A percentile compares a stretch with the other conserved stretches of the same genome.
phyloP scores from a whole-genome alignment of 2,329 filamentous ascomycete species.

The Aspergillus thermomutatus region DNA sequence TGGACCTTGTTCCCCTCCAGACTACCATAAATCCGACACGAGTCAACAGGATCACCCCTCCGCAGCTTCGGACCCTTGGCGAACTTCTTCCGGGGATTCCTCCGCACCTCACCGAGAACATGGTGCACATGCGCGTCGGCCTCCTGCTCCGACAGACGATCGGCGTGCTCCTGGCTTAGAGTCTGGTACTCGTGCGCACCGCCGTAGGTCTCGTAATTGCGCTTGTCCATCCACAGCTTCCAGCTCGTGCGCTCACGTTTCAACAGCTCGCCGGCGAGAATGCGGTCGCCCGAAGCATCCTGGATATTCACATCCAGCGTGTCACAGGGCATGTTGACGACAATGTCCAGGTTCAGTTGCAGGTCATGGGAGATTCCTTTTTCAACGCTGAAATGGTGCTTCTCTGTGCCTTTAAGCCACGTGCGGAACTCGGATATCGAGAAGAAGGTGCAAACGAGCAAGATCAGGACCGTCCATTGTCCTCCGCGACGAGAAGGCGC shows the following conservation, averaged over 20 bases:
- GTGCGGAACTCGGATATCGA: slow-evolving; percentile 71
- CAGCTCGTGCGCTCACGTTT: slow-evolving; percentile 75
- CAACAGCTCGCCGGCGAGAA: slow-evolving; percentile 73
- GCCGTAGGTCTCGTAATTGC: slow-evolving; percentile 56
- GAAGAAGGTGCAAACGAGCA: slow-evolving; percentile 70
- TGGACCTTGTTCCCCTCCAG: slow-evolving; percentile 95
- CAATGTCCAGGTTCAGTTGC: slow-evolving; percentile 94
- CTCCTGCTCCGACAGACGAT: slow-evolving; percentile 46
- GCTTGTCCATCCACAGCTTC: slow-evolving; percentile 72
- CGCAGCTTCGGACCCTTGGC: slow-evolving; percentile 69
- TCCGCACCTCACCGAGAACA: slow-evolving; percentile 71
- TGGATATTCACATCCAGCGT: slow-evolving; percentile 96
- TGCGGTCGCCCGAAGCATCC: slow-evolving; percentile 88
- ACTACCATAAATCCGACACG: slow-evolving; percentile 85
- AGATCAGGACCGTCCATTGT: slow-evolving; percentile 86
- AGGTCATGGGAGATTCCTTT: slow-evolving; percentile 82
- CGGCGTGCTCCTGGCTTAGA: slow-evolving; percentile 62
- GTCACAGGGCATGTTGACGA: slow-evolving; percentile 80
- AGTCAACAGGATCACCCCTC: slow-evolving; percentile 58
- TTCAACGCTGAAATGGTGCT: slow-evolving; percentile 89
- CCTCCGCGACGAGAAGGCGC: slow-evolving; percentile 80
- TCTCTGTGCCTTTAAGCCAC: slow-evolving; percentile 82
- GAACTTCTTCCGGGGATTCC: slow-evolving; percentile 63
- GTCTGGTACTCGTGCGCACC: slow-evolving; percentile 56
- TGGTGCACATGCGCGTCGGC: slow-evolving; percentile 85